Evolutionary conservation across 2,329 filamentous ascomycete genomes (phyloP), one percentile per base, ranked within the genome.

Genomic region (Achaetomium macrosporum): DNA sequence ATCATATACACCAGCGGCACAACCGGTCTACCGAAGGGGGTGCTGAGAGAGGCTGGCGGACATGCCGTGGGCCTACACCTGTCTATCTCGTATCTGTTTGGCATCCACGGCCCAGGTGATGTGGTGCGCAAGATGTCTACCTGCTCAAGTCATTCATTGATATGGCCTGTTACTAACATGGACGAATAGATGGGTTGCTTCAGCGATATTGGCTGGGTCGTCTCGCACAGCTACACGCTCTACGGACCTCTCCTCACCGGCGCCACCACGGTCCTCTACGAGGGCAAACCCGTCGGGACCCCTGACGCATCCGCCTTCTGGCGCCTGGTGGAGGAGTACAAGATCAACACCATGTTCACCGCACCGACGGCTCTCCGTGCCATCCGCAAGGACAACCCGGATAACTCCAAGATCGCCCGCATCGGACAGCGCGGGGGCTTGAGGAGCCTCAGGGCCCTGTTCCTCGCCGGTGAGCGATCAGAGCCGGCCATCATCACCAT

Each of bases 281-380:
- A 96, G 71, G 92, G 91, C n/a, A 96, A 96, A 61, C 91, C 91
- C 0, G 77, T 96, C 12, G 90, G 90, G 5, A 96, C 90, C 0
- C 91, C 91, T 0, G 84, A 96, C 62, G 87, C 90, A 0, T 86
- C 88, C 6, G 86, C 87, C 0, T 93, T 96, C 66, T 97, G 91
- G 91, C 78, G 90, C 2, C 82, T 96, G 16, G 70, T 95, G 4
- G 85, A 90, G 59, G 87, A 95, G 62, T 86, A 96, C 73, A 85
- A 85, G 63, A 90, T 95, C 50, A 95, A 88, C 56, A 80, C 82
- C 6, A 75, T 95, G 61, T 95, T 88, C 66, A 96, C 91, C 0
- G 92, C 91, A 0, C 91, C 91, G 0, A 96, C 81, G 2, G 91
- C 92, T 1, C 76, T 97, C 33, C 80, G 91, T 31, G 91, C 91